Conservation (phyloP, 345 rosid species). For the Ceriops tagal region DNA sequence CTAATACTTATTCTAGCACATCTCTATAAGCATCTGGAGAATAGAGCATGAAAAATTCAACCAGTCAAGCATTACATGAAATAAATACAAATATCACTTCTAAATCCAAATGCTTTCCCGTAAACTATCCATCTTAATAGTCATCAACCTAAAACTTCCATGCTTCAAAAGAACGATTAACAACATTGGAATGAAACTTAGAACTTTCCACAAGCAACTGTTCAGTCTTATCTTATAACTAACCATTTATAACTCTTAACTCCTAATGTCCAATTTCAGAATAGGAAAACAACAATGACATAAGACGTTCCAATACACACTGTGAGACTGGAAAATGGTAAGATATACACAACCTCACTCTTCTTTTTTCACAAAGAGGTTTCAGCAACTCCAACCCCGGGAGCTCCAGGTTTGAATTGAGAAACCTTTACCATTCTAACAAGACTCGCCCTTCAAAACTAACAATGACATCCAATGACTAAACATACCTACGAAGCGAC, state of each 20-base stretch:
- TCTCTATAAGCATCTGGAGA: neutral
- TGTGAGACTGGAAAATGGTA: too few species aligned
- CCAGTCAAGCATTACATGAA: neutral
- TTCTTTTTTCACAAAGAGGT: too few species aligned
- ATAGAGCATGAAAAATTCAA: neutral
- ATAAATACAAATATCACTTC: neutral
- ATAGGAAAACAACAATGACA: neutral
- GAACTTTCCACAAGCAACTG: neutral
- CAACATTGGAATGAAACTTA: neutral
- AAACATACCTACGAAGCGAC: slow-evolving; percentile 59
- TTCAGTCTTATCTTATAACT: neutral
- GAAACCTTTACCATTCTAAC: neutral
- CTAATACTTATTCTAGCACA: neutral
- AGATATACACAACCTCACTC: too few species aligned
- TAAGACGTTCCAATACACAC: too few species aligned
- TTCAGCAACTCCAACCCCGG: too few species aligned
- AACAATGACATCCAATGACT: neutral
- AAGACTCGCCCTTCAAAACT: neutral
- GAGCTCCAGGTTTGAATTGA: too few species aligned
- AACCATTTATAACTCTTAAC: neutral
- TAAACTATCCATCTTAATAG: neutral
- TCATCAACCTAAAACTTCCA: neutral
- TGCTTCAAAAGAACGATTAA: neutral
- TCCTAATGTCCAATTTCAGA: neutral
- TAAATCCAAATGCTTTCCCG: neutral